phyloP scores from a whole-genome alignment of 805 yeast genomes.

The Cyberlindnera xylosilytica region DNA sequence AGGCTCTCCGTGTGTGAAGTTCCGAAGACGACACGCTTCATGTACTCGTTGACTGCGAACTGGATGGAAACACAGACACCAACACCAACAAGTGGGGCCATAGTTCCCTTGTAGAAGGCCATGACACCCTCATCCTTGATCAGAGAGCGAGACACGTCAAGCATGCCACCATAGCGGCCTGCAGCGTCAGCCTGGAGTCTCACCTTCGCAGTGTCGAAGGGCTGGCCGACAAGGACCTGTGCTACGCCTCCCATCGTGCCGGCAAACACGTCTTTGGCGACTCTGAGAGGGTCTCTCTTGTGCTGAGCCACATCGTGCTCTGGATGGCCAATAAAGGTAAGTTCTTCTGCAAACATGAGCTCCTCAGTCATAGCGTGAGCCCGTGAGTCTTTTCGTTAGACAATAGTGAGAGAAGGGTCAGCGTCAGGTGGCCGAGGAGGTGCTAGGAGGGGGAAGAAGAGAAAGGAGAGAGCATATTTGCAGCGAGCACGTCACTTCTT shows the following conservation, averaged over 20 bases:
- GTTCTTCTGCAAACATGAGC: conserved; percentile 12
- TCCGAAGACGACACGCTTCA: conserved; percentile 72
- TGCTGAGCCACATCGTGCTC: conserved; percentile 7
- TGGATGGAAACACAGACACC: conserved; percentile 97
- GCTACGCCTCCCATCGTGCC: conserved; percentile 97
- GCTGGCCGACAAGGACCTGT: conserved; percentile 94
- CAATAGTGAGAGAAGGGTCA: neutral
- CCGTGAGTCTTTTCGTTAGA: conserved; percentile 1
- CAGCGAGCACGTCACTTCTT: neutral
- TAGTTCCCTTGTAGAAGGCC: conserved; percentile 91
- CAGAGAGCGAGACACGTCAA: conserved; percentile 74
- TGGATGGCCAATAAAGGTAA: conserved; percentile 11
- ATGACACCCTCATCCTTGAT: conserved; percentile 74
- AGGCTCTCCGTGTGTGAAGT: conserved; percentile 37
- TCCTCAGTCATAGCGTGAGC: conserved; percentile 13
- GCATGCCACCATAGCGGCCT: conserved; percentile 69
- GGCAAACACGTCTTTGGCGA: conserved; percentile 40
- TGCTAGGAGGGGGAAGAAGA: neutral
- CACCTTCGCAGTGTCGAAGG: conserved; percentile 93
- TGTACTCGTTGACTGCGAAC: conserved; percentile 89
- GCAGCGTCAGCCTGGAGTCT: conserved; percentile 84
- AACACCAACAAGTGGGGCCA: conserved; percentile 89
- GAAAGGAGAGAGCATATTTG: neutral
- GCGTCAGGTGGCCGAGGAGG: neutral
- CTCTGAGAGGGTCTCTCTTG: conserved; percentile 19